Conservation (phyloP, 2,329 filamentous ascomycete genomes). For the Colletotrichum zoysiae region DNA sequence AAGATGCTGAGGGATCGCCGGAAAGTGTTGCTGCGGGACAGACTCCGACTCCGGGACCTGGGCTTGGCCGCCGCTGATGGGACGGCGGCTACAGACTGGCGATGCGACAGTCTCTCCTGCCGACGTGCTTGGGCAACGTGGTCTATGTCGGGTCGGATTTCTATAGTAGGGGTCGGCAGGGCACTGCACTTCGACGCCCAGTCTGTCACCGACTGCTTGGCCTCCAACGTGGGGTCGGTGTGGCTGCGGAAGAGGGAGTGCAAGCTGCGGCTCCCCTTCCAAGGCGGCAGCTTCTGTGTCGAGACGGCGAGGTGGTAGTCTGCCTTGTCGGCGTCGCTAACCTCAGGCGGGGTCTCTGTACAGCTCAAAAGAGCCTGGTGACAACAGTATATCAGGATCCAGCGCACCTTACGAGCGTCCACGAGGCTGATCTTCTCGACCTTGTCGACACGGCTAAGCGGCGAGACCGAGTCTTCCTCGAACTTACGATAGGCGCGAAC, state of each 20-base stretch:
- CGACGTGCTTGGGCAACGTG: conserved; percentile 61
- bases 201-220: conserved; percentile 31
- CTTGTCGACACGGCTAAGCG: conserved; percentile 66
- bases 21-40: conserved; percentile 46
- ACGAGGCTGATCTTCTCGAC: conserved; percentile 68
- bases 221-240: conserved; percentile 44
- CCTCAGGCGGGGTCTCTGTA: conserved; percentile 71
- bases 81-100: conserved; percentile 25
- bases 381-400: conserved; percentile 80
- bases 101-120: conserved; percentile 42
- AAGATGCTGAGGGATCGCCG: conserved; percentile 53
- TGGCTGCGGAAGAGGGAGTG: conserved; percentile 48
- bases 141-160: conserved; percentile 69
- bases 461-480: conserved; percentile 69
- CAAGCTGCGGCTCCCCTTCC: conserved; percentile 53
- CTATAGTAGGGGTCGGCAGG: conserved; percentile 41
- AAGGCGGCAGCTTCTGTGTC: conserved; percentile 59
- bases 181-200: conserved; percentile 25
- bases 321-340: conserved; percentile 67
- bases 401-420: conserved; percentile 82
- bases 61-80: conserved; percentile 40
- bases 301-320: conserved; percentile 68
- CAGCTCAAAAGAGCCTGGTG: conserved; percentile 79
- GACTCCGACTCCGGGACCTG: conserved; percentile 46
- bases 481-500: conserved; percentile 78